Evolutionary conservation across 805 yeast genomes (phyloP).

Genomic region (Cephaloascus albidus): DNA sequence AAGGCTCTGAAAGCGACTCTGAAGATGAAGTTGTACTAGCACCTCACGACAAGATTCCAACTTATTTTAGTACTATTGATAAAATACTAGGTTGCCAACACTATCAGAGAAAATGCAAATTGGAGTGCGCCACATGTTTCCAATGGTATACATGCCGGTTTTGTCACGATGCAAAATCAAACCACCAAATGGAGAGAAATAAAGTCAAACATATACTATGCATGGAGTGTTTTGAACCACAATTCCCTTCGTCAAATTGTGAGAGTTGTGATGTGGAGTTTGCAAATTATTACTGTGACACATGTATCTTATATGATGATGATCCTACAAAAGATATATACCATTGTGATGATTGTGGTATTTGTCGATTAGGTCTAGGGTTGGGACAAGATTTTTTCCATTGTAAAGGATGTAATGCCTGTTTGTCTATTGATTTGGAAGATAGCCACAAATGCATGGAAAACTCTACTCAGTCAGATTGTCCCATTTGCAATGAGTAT

Average conservation of each 20-base stretch:
- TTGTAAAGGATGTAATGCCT: constrained; percentile 82
- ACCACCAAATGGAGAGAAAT: constrained; percentile 45
- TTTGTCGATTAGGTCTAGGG: constrained; percentile 85
- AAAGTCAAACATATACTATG: constrained; percentile 66
- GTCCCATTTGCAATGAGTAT: constrained; percentile 89
- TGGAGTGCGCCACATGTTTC: constrained; percentile 69
- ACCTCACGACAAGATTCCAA: constrained; percentile 35
- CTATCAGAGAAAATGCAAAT: constrained; percentile 74
- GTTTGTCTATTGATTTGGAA: constrained; percentile 71
- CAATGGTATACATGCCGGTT: constrained; percentile 77
- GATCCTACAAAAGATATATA: constrained; percentile 73
- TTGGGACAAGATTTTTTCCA: constrained; percentile 85
- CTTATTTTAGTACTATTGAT: constrained; percentile 33
- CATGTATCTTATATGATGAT: constrained; percentile 77
- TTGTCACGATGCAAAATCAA: constrained; percentile 65
- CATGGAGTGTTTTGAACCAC: constrained; percentile 72
- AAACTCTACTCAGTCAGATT: constrained; percentile 81
- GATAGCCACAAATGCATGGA: constrained; percentile 79
- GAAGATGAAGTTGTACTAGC: constrained; percentile 37
- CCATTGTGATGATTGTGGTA: constrained; percentile 90
- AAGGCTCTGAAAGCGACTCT: constrained; percentile 1
- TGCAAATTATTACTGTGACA: constrained; percentile 69
- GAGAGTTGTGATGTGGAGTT: constrained; percentile 55
- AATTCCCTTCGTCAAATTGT: constrained; percentile 64
- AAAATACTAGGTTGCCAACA: constrained; percentile 68